phyloP scores from a whole-genome alignment of 345 rosid species.

The Leavenworthia alabamica region DNA sequence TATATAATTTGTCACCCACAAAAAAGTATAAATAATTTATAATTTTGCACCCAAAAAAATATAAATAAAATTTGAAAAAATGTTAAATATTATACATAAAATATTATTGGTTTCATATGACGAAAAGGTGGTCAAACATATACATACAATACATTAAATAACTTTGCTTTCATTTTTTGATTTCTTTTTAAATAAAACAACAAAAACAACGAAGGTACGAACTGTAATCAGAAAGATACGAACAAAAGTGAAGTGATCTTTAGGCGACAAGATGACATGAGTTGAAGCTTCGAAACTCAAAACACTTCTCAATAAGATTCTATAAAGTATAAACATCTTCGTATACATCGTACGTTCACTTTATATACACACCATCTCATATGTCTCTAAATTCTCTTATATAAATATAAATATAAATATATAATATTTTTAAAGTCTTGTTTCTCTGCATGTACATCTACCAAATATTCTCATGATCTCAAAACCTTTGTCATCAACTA shows the following conservation, averaged over 20 bases:
- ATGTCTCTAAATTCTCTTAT: neutral
- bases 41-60: neutral
- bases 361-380: slow-evolving; percentile 18
- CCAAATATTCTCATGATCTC: slow-evolving; percentile 23
- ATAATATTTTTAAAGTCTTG: neutral
- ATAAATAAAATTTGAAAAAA: neutral
- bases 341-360: slow-evolving; percentile 24
- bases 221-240: neutral
- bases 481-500: neutral
- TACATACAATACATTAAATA: neutral
- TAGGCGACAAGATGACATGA: slow-evolving; percentile 26
- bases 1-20: no score
- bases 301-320: slow-evolving; percentile 16
- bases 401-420: neutral
- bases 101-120: neutral
- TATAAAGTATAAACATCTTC: slow-evolving; percentile 28
- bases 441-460: neutral
- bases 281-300: slow-evolving; percentile 14
- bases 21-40: neutral
- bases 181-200: neutral
- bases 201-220: neutral
- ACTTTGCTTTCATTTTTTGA: neutral
- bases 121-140: slow-evolving; percentile 3
- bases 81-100: neutral
- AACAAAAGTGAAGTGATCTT: slow-evolving; percentile 10